Evolutionary conservation across 345 rosid species (phyloP).

Genomic region (Citrus mangshanensis): DNA sequence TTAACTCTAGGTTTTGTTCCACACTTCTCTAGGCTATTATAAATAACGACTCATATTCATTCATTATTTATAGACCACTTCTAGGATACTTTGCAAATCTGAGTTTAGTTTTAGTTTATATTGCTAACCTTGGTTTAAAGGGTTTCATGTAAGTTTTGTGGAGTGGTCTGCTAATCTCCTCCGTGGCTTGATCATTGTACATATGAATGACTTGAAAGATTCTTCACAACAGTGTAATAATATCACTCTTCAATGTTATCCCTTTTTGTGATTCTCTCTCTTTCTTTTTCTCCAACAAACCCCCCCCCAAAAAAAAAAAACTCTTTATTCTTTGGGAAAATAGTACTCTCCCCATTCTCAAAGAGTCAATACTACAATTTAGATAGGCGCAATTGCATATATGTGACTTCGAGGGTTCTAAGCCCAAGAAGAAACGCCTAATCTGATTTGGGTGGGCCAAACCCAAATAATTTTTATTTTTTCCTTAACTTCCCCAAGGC

Average conservation of each 20-base stretch:
- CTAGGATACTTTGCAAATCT: neutral
- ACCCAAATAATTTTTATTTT: no score
- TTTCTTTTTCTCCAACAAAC: neutral
- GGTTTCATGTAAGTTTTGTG: neutral
- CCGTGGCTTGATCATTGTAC: neutral
- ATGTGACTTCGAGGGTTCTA: no score
- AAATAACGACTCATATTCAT: neutral
- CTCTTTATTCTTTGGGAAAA: no score
- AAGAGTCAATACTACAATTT: no score
- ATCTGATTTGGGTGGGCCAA: no score
- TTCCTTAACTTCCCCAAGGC: accelerated
- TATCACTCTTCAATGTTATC: neutral
- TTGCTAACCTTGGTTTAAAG: neutral
- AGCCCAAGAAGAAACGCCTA: no score
- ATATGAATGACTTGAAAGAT: neutral
- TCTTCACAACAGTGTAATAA: neutral
- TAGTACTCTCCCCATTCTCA: no score
- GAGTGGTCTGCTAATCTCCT: neutral
- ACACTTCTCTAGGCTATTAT: neutral
- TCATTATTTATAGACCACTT: neutral
- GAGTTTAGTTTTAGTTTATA: neutral
- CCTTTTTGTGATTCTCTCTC: neutral
- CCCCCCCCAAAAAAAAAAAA: accelerated
- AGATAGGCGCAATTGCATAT: no score
- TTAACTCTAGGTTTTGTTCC: neutral